A percentile compares a stretch with the other conserved stretches of the same genome.
phyloP scores from a whole-genome alignment of 257 asterid genomes.

The Solanum chilense region DNA sequence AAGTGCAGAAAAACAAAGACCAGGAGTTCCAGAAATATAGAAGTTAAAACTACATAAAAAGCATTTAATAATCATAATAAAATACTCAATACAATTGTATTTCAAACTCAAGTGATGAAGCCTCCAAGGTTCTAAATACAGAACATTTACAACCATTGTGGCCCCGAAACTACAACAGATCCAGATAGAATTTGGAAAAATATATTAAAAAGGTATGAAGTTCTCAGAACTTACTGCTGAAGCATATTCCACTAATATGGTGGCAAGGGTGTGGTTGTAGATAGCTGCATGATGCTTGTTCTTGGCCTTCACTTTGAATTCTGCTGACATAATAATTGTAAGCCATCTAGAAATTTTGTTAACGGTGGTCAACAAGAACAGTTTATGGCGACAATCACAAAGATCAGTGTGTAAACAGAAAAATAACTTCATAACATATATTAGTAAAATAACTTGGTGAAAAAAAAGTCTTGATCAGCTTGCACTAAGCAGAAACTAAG shows the following conservation, averaged over 20 bases:
- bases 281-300: constrained; percentile 27
- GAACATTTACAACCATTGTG: not conserved
- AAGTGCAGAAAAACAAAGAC: not conserved
- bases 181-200: not conserved
- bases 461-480: not conserved
- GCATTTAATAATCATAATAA: not conserved
- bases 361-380: not conserved
- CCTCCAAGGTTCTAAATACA: not conserved
- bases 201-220: not conserved
- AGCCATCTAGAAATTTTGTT: not conserved
- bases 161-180: not conserved
- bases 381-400: not conserved
- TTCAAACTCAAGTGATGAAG: not conserved
- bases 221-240: constrained; percentile 65
- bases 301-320: constrained; percentile 39
- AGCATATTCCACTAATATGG: constrained; percentile 77
- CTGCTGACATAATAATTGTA: constrained; percentile 27
- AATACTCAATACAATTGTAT: not conserved
- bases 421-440: not conserved
- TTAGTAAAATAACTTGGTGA: not conserved
- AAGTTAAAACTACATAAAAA: not conserved
- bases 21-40: not conserved
- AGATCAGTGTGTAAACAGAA: not conserved
- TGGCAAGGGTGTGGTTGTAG: constrained; percentile 78
- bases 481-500: not conserved